Evolutionary conservation across 345 rosid species (phyloP).

Genomic region (Syzygium jambos): DNA sequence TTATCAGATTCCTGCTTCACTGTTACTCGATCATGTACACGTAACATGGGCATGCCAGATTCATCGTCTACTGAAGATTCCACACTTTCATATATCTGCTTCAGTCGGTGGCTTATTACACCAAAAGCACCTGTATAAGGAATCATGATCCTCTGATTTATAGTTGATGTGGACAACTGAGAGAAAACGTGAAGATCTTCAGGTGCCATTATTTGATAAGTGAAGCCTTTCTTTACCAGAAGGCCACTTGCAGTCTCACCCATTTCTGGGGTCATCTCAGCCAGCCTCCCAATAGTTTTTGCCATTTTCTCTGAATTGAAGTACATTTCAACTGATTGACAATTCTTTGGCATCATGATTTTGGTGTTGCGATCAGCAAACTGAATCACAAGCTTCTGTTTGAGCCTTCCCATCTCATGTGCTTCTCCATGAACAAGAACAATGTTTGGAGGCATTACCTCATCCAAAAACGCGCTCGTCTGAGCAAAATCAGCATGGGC

Average conservation of each 20-base stretch:
- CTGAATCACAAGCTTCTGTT: conserved; percentile 71
- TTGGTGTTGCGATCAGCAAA: conserved; percentile 72
- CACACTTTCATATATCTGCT: conserved; percentile 77
- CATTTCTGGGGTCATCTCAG: conserved; percentile 72
- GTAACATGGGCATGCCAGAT: conserved; percentile 49
- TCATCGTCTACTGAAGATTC: conserved; percentile 76
- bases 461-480: conserved; percentile 88
- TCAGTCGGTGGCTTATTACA: conserved; percentile 69
- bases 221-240: conserved; percentile 51
- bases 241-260: conserved; percentile 76
- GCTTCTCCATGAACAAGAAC: conserved; percentile 95
- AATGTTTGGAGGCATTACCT: conserved; percentile 91
- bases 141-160: conserved; percentile 76
- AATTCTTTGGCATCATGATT: conserved; percentile 81
- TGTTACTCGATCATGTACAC: conserved; percentile 61
- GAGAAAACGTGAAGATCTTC: conserved; percentile 89
- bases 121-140: conserved; percentile 74
- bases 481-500: conserved; percentile 98
- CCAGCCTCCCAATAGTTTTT: conserved; percentile 73
- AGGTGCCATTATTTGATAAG: conserved; percentile 13
- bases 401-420: conserved; percentile 89
- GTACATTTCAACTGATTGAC: conserved; percentile 79
- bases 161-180: conserved; percentile 61
- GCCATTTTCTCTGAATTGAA: conserved; percentile 94
- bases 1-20: conserved; percentile 81